phyloP scores from a whole-genome alignment of 805 yeast species.

The Diddensiella santjacobensis region DNA sequence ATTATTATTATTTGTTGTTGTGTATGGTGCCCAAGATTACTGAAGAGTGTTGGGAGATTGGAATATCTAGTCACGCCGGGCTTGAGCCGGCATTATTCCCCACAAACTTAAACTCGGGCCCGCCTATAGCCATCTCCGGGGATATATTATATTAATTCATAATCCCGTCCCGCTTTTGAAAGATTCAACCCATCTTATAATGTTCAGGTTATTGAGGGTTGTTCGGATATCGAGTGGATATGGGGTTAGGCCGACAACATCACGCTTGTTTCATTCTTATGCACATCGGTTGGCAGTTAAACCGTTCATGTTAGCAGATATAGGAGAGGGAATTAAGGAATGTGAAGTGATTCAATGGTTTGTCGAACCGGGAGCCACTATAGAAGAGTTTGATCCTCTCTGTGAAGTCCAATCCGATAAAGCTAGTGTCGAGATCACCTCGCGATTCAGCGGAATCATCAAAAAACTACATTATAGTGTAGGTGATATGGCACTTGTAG shows the following conservation, averaged over 20 bases:
- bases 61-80: neutral
- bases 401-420: constrained; percentile 37
- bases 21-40: neutral
- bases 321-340: constrained; percentile 36
- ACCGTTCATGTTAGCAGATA: constrained; percentile 34
- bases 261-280: constrained; percentile 13
- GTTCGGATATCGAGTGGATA: neutral
- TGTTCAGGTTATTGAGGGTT: constrained; percentile 1
- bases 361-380: constrained; percentile 34
- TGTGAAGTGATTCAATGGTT: constrained; percentile 38
- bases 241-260: neutral
- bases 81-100: neutral
- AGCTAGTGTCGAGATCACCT: constrained; percentile 36
- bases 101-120: neutral
- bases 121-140: neutral
- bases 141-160: neutral
- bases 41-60: neutral
- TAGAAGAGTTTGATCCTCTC: constrained; percentile 35
- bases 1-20: neutral
- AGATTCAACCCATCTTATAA: neutral
- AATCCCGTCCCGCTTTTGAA: constrained; percentile 2
- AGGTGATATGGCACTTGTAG: constrained; percentile 36
- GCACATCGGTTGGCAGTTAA: constrained; percentile 14
- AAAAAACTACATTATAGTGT: constrained; percentile 33
- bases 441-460: constrained; percentile 33